These are phyloP conservation scores for Ambrosia hybrid DNA, from an alignment of 140 eudicot genomes.

Conservation along the genomic window DNA sequence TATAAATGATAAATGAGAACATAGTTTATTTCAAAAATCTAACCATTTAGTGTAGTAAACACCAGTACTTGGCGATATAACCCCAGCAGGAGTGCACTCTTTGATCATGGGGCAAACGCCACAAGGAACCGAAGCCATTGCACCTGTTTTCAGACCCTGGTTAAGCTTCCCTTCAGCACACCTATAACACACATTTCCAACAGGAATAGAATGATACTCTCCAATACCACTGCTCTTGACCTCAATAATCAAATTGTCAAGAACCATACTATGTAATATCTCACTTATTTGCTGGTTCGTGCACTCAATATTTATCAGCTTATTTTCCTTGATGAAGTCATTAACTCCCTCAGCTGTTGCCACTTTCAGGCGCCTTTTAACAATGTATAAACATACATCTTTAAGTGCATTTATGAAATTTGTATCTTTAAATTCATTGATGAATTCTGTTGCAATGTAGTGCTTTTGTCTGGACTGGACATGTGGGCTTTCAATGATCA, in stretches of 20 bases:
- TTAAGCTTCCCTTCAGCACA: slow-evolving; percentile 22
- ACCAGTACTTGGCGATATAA: slow-evolving; percentile 59
- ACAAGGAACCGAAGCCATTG: slow-evolving; percentile 65
- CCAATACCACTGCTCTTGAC: slow-evolving; percentile 69
- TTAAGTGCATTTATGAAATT: slow-evolving; percentile 31
- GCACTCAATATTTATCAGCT: slow-evolving; percentile 11
- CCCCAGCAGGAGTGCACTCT: slow-evolving; percentile 61
- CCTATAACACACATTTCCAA: slow-evolving; percentile 59
- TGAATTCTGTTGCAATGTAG: slow-evolving; percentile 53
- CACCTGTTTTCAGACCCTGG: slow-evolving; percentile 31
- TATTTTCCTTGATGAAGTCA: slow-evolving; percentile 16
- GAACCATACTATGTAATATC: slow-evolving; percentile 44
- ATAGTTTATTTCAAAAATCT: slow-evolving; percentile 24
- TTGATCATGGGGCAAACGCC: slow-evolving; percentile 59
- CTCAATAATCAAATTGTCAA: slow-evolving; percentile 57
- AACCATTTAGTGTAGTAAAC: slow-evolving; percentile 60
- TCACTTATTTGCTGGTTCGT: slow-evolving; percentile 43
- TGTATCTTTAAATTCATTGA: slow-evolving; percentile 21
- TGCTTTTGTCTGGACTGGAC: slow-evolving; percentile 38
- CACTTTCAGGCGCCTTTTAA: slow-evolving; percentile 37
- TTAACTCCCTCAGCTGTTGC: slow-evolving; percentile 45
- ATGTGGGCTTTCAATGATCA: slow-evolving; percentile 47
- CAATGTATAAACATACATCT: slow-evolving; percentile 20
- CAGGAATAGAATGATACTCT: slow-evolving; percentile 51
- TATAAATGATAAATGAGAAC: background rate